Conservation (phyloP, 257 asterid species). For the Salvia splendens region DNA sequence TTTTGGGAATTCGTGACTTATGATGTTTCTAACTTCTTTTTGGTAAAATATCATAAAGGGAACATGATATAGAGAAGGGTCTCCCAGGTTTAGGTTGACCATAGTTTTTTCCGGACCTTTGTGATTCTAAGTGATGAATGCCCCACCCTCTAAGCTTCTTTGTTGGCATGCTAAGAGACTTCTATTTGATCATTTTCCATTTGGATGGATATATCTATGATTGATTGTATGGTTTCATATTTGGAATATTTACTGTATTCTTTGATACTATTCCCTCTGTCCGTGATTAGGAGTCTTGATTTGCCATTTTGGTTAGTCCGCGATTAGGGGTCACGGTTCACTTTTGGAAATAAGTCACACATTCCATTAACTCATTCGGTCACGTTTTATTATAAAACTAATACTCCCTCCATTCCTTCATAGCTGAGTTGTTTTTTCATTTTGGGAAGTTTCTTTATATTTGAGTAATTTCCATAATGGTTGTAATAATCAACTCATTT, state of each 20-base stretch:
- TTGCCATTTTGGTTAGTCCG: too few species aligned
- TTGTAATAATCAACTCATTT: too few species aligned
- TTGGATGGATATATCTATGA: slow-evolving; percentile 14
- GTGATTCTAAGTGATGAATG: neutral
- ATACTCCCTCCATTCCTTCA: too few species aligned
- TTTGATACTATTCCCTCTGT: neutral
- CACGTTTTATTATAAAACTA: too few species aligned
- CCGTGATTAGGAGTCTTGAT: too few species aligned
- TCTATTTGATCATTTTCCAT: neutral
- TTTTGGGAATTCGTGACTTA: neutral
- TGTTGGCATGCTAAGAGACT: slow-evolving; percentile 9
- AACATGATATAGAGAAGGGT: slow-evolving; percentile 14
- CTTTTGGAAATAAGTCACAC: too few species aligned
- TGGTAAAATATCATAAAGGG: slow-evolving; percentile 1
- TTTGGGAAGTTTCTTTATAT: too few species aligned
- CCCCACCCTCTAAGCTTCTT: neutral
- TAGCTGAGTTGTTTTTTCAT: too few species aligned
- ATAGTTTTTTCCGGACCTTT: slow-evolving; percentile 7
- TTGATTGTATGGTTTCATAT: slow-evolving; percentile 19
- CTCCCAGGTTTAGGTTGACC: neutral
- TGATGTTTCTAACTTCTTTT: slow-evolving; percentile 2
- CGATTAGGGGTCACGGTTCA: too few species aligned
- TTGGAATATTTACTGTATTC: neutral
- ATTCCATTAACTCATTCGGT: too few species aligned
- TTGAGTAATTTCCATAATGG: too few species aligned